Percentiles rank a stretch among this genome's conserved stretches.
These are phyloP conservation scores for Viridothelium virens DNA, from an alignment of 495 filamentous ascomycete species.

Conservation along the genomic window DNA sequence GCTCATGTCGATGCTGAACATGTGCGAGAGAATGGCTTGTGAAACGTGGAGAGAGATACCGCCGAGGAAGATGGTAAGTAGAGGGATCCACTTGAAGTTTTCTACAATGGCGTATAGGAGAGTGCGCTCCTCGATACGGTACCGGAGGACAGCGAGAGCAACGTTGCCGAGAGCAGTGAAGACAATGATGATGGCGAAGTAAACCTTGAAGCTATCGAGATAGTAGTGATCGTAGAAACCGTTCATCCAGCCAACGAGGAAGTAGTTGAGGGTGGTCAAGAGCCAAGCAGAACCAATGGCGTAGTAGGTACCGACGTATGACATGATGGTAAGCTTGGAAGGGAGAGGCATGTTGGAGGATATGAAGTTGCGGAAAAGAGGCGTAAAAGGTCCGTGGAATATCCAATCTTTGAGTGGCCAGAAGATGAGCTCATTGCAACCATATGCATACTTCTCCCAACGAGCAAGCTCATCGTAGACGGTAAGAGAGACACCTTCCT, in stretches of 20 bases:
- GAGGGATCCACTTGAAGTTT: slow-evolving; percentile 43
- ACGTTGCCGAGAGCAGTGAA: slow-evolving; percentile 43
- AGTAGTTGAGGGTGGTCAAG: slow-evolving; percentile 69
- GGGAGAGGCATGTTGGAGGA: slow-evolving; percentile 66
- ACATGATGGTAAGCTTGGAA: slow-evolving; percentile 71
- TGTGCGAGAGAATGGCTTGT: slow-evolving; percentile 41
- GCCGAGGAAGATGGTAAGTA: slow-evolving; percentile 43
- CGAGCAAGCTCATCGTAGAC: slow-evolving; percentile 78
- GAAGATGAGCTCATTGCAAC: slow-evolving; percentile 79
- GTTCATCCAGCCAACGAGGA: slow-evolving; percentile 55
- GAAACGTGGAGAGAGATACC: slow-evolving; percentile 42
- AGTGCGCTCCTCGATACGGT: slow-evolving; percentile 37
- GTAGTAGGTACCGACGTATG: slow-evolving; percentile 84
- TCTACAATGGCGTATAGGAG: slow-evolving; percentile 32
- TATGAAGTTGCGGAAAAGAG: slow-evolving; percentile 63
- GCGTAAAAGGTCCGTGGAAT: slow-evolving; percentile 58
- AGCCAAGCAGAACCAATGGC: slow-evolving; percentile 74
- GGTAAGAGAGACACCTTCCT: slow-evolving; percentile 76
- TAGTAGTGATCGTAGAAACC: slow-evolving; percentile 43
- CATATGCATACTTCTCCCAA: slow-evolving; percentile 84
- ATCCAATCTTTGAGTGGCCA: slow-evolving; percentile 56
- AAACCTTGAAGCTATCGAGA: slow-evolving; percentile 44
- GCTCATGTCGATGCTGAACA: slow-evolving; percentile 42
- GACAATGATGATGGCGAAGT: slow-evolving; percentile 43
- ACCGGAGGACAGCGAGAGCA: slow-evolving; percentile 41